Evolutionary conservation across 2,329 filamentous ascomycete genomes (phyloP), one percentile per base, ranked within the genome.

Genomic region (Rachicladosporium sp.): DNA sequence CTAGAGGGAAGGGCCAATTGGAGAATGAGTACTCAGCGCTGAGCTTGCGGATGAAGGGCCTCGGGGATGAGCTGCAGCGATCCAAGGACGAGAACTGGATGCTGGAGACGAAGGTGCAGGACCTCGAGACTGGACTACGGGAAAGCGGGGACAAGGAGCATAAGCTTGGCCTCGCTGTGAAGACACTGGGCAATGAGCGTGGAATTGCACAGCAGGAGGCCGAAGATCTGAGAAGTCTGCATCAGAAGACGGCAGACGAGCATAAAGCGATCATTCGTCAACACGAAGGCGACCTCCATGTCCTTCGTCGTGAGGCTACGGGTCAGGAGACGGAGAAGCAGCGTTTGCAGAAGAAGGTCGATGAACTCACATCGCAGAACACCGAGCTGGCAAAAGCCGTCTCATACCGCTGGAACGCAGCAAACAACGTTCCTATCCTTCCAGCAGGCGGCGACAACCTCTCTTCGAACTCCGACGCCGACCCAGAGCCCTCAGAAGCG

Each of bases 21-120:
- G 88, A 96, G 59, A 73, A 84, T 29, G 88, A 95, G 49, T 74
- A 79, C 0, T 82, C 93, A 57, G 76, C 74, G 3, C 75, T 93
- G 47, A 74, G 81, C 38, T 84, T 93, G 58, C 78, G 87, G 29
- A 68, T 96, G 47, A 82, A 84, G 55, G 74, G 75, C 5, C 69
- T 95, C 31, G 88, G 95, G 51, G 91, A 98, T 62, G 94, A 83
- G 57, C 91, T 98, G 60, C 82, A 93, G 54, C 80, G 85, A 38
- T 94, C 93, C 66, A 96, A 95, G 64, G 91, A 98, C 55, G 91
- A 96, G 61, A 98, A 96, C 59, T 98, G 91, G 91, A 89, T 83
- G 46, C 72, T 98, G 30, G 91, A 98, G 61, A 93, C 88, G 0
- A 84, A 87, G 52, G 73, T 93, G 13, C 91, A 94, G 53, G 88